Percentiles rank a stretch among this genome's conserved stretches.
These are phyloP conservation scores for Pseudopithomyces maydicus DNA, from an alignment of 2,329 filamentous ascomycete species.

Conservation along the genomic window DNA sequence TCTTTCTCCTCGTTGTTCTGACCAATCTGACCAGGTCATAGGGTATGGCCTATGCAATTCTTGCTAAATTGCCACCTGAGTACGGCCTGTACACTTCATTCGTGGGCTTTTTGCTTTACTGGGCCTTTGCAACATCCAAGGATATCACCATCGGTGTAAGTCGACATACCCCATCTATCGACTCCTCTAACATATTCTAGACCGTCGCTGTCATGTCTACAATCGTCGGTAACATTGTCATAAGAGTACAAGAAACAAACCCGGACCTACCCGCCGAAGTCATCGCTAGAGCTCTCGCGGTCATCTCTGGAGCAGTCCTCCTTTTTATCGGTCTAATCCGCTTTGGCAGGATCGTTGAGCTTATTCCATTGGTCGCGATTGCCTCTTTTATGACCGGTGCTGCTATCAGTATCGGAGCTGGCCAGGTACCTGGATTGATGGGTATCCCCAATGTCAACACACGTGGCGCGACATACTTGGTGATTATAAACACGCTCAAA, in stretches of 20 bases:
- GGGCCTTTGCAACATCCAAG: conserved; percentile 98
- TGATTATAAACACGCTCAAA: conserved; percentile 85
- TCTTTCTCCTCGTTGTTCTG: too few species aligned
- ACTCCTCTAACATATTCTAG: conserved; percentile 45
- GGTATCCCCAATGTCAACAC: conserved; percentile 78
- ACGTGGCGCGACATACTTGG: conserved; percentile 76
- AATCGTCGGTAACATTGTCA: conserved; percentile 81
- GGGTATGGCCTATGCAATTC: conserved; percentile 89
- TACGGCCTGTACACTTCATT: conserved; percentile 95
- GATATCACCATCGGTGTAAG: conserved; percentile 96
- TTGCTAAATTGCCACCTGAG: conserved; percentile 79
- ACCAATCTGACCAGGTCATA: too few species aligned
- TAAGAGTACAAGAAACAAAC: conserved; percentile 61
- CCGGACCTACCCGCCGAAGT: conserved; percentile 46
- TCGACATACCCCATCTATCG: conserved; percentile 22
- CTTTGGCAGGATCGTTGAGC: conserved; percentile 87
- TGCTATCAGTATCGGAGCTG: conserved; percentile 83
- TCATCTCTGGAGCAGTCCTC: conserved; percentile 81
- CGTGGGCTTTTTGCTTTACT: conserved; percentile 92
- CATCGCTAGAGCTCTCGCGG: conserved; percentile 78
- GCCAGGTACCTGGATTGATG: conserved; percentile 82
- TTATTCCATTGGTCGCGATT: conserved; percentile 89
- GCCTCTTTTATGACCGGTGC: conserved; percentile 98
- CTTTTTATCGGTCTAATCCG: conserved; percentile 79
- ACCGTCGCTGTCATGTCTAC: conserved; percentile 96